Evolutionary conservation across 2,329 filamentous ascomycete genomes (phyloP).

Genomic region (Nemania diffusa): DNA sequence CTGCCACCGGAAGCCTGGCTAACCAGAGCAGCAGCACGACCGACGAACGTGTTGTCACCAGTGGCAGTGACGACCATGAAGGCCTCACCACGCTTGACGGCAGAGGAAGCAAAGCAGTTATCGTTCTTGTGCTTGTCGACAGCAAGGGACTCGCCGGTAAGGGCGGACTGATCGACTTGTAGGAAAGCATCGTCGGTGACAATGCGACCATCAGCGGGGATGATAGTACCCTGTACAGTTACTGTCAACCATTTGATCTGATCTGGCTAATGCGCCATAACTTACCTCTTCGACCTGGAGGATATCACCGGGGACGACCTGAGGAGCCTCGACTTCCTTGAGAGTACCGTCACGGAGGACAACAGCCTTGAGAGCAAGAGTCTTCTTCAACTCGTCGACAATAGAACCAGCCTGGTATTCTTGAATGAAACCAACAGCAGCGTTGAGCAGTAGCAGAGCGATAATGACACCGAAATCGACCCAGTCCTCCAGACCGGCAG

Average conservation of each 20-base stretch:
- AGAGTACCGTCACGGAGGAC: constrained; percentile 84
- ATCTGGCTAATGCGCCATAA: neutral
- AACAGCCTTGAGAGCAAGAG: constrained; percentile 85
- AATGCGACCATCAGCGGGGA: constrained; percentile 87
- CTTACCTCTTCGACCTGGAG: constrained; percentile 79
- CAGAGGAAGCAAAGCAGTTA: constrained; percentile 84
- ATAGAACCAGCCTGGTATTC: constrained; percentile 92
- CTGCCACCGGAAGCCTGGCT: constrained; percentile 77
- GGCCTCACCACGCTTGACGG: constrained; percentile 89
- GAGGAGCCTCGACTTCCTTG: constrained; percentile 81
- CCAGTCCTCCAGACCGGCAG: constrained; percentile 87
- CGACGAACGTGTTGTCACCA: constrained; percentile 91
- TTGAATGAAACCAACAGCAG: constrained; percentile 85
- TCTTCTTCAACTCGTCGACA: constrained; percentile 91
- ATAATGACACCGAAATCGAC: constrained; percentile 94
- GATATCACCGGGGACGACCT: constrained; percentile 91
- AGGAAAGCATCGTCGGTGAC: constrained; percentile 85
- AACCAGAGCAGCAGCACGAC: constrained; percentile 86
- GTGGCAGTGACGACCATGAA: constrained; percentile 85
- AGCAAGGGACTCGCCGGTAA: constrained; percentile 91
- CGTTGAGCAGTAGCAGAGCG: constrained; percentile 84
- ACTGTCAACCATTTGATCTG: constrained; percentile 10
- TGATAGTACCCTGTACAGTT: constrained; percentile 75
- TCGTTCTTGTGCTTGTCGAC: constrained; percentile 89
- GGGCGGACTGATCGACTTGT: constrained; percentile 91